These are phyloP conservation scores for Hanseniaspora meyeri DNA, from an alignment of 805 yeast species.

Conservation along the genomic window DNA sequence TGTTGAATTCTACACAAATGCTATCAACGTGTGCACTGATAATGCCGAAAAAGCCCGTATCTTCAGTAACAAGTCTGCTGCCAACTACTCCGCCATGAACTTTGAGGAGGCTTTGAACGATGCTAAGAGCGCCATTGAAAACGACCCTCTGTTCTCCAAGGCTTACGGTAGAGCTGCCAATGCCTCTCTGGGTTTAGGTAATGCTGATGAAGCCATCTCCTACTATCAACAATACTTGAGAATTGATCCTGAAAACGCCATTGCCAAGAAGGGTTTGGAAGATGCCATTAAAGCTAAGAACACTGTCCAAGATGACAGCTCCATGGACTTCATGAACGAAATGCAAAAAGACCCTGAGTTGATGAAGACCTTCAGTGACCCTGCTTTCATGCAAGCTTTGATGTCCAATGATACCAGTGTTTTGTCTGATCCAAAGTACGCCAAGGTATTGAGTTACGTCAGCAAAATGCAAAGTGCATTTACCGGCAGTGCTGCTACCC, in stretches of 20 bases:
- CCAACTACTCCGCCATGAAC: slow-evolving; percentile 67
- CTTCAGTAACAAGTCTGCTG: slow-evolving; percentile 87
- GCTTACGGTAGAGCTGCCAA: slow-evolving; percentile 91
- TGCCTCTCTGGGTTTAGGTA: slow-evolving; percentile 78
- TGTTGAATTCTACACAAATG: slow-evolving; percentile 75
- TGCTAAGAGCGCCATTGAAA: slow-evolving; percentile 69
- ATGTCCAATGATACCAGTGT: not conserved
- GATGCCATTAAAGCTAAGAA: slow-evolving; percentile 40
- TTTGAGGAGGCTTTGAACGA: slow-evolving; percentile 67
- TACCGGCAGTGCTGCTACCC: slow-evolving; percentile 34
- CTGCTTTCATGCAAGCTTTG: slow-evolving; percentile 50
- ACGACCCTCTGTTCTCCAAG: slow-evolving; percentile 85
- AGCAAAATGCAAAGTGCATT: not conserved
- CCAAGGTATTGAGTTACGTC: not conserved
- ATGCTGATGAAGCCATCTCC: slow-evolving; percentile 58
- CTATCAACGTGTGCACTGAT: slow-evolving; percentile 24
- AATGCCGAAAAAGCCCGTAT: slow-evolving; percentile 58
- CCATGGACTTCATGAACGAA: slow-evolving; percentile 65
- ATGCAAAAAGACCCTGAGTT: slow-evolving; percentile 78
- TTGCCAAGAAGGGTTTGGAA: slow-evolving; percentile 72
- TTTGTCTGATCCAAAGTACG: slow-evolving; percentile 4
- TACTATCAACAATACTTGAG: slow-evolving; percentile 70
- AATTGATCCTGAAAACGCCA: slow-evolving; percentile 66
- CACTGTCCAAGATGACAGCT: slow-evolving; percentile 25
- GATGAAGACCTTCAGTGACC: slow-evolving; percentile 75